These are phyloP conservation scores for Melocanna baccifera DNA, from an alignment of 176 grass and related monocot species.

Conservation along the genomic window DNA sequence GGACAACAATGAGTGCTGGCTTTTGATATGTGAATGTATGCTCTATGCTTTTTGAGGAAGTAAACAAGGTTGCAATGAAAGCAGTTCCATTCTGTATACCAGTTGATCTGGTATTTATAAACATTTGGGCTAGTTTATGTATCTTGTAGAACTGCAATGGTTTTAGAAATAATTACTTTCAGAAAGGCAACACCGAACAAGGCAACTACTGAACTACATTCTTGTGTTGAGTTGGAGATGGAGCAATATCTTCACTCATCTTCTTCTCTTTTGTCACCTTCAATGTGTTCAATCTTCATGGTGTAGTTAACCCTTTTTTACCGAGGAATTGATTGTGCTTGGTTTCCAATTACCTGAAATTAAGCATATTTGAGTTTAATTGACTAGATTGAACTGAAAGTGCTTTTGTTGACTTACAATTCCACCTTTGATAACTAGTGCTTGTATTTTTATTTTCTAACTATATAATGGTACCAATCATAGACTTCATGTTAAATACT, in stretches of 20 bases:
- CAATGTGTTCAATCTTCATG: not conserved
- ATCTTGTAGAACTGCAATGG: not conserved
- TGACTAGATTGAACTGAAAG: not conserved
- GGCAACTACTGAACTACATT: not conserved
- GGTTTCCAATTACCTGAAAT: slow-evolving; percentile 5
- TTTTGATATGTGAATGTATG: slow-evolving; percentile 24
- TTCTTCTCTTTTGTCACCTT: slow-evolving; percentile 6
- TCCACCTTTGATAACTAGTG: not conserved
- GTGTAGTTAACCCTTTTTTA: not conserved
- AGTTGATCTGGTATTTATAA: slow-evolving; percentile 19
- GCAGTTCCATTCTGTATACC: slow-evolving; percentile 16
- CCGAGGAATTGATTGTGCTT: not conserved
- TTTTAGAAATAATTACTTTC: slow-evolving; percentile 11
- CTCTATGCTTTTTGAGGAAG: slow-evolving; percentile 34
- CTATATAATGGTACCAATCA: not conserved
- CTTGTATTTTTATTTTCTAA: not conserved
- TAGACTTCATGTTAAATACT: not conserved
- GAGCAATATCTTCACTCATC: not conserved
- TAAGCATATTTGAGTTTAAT: not conserved
- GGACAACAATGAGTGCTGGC: slow-evolving; percentile 4
- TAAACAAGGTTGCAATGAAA: not conserved
- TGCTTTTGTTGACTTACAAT: slow-evolving; percentile 5
- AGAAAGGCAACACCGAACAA: not conserved
- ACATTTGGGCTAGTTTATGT: not conserved
- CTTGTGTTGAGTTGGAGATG: not conserved